Evolutionary conservation across 345 rosid species (phyloP).

Genomic region (Eucalyptus erythrocorys): DNA sequence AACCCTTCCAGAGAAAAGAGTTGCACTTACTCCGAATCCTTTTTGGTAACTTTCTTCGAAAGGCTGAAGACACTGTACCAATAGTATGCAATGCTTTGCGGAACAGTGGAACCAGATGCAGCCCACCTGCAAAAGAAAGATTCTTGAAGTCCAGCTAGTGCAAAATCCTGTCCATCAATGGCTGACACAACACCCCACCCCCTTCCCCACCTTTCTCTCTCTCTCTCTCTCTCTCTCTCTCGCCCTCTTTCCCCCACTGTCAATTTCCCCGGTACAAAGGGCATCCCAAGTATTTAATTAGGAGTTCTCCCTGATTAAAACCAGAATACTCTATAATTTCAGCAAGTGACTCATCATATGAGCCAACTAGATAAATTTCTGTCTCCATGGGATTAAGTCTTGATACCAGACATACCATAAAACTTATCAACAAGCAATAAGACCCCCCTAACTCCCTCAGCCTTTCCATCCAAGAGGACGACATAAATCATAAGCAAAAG

Average conservation of each 20-base stretch:
- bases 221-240: too few relatives aligned
- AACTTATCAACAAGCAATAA: background rate
- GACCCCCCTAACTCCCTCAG: background rate
- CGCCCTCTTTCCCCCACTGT: accelerated
- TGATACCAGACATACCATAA: background rate
- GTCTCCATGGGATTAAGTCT: background rate
- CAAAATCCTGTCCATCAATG: background rate
- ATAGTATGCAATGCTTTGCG: background rate
- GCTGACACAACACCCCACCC: too few relatives aligned
- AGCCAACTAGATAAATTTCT: background rate
- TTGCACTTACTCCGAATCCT: background rate
- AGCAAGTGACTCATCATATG: background rate
- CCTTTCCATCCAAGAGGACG: background rate
- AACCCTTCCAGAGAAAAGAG: background rate
- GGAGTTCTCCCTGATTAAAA: background rate
- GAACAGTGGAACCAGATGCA: background rate
- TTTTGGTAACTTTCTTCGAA: background rate
- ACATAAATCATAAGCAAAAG: background rate
- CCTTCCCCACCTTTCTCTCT: background rate
- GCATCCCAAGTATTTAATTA: background rate
- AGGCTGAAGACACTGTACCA: background rate
- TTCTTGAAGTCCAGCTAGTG: background rate
- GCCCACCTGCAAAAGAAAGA: background rate
- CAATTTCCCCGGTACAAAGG: background rate
- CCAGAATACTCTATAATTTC: background rate